Base-by-base conservation (phyloP, 345 rosid genomes). In the Melaleuca alternifolia region DNA sequence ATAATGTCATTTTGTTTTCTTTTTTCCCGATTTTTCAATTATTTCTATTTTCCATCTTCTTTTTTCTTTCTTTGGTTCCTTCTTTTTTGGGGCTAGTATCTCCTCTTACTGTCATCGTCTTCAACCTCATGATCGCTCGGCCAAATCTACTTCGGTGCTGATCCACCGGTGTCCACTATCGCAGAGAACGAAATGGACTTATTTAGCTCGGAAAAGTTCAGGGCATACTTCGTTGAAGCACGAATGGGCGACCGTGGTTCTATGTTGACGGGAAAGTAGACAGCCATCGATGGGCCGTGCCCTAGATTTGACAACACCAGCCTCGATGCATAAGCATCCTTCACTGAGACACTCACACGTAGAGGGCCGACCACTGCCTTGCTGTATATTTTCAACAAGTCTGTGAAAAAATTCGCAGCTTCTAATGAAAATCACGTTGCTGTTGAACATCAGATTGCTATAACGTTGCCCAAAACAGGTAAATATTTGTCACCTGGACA, bases 1-100 rank as follows among this genome's bases (percentile, higher is more conserved):
- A 41, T 41, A 4, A 41, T 0, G 10, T 59, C 9, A 0, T 5
- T 59, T 59, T n/a, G n/a, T n/a, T 59, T n/a, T 2, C 11, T 1
- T 12, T 59, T n/a, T n/a, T 1, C 11, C 41, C 41, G 41, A 41
- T 41, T 41, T 41, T 41, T 41, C 41, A 2, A 41, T 41, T 41
- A 41, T 41, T 41, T 41, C 41, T 2, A 41, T 41, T 41, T 41
- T 41, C 41, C n/a, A n/a, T 12, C 2, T 61, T 61, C 12, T 13
- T 4, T 13, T 28, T 6, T 13, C 20, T 28, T 61, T 24, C 2
- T 59, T 59, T 59, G 71, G 18, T 6, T 7, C 13, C 37, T 16
- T 61, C 37, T 13, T 13, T 41, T 41, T 41, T 41, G 4, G 4
- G 41, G 41, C 41, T 41, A 2, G 4, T 41, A 2, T 41, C 41